Evolutionary conservation across 139 green algal species (phyloP), one percentile per base, ranked within the genome.

Genomic region (Micractinium sp.): DNA sequence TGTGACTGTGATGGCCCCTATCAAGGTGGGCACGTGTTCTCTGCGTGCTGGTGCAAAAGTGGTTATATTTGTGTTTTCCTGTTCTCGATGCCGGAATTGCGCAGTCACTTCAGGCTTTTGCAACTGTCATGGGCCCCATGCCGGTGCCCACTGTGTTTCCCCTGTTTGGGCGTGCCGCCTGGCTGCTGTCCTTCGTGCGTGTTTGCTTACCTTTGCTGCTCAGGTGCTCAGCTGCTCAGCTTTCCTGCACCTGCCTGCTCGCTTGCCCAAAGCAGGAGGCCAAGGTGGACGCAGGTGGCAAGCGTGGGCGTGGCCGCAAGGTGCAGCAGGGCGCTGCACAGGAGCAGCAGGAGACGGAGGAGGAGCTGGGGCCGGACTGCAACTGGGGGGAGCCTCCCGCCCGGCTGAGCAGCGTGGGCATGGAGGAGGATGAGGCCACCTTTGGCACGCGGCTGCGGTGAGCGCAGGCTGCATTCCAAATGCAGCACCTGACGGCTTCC

Each of bases 381-480:
- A 33, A 18, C 29, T 88, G 85, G 85, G 85, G 85, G 31, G 36
- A 82, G 85, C 31, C 53, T 33, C 85, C 85, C 1, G n/a, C 19
- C 9, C 41, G 71, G 0, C 4, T 88, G 41, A n/a, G 41, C 31
- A 23, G 41, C 56, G 56, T 82, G n/a, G 71, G 85, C 5, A 0
- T 82, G 41, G 22, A 73, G 41, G 85, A 88, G n/a, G 71, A 82
- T 5, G 41, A 66, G 20, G 71, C 71, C 1, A 71, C 53, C 19
- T 82, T 88, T 29, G 31, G 39, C 38, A 78, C 83, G 3, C 63
- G 83, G 9, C 67, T 87, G 35, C 56, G 83, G 83, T 79, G 29
- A 16, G 82, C 73, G 41, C 38, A 20, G 29, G 4, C 61, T 3
- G 76, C 15, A 33, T 1, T 13, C 12, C 73, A n/a, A 29, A 12